Conservation (phyloP, 306 rosid species). For the Styphnolobium japonicum region DNA sequence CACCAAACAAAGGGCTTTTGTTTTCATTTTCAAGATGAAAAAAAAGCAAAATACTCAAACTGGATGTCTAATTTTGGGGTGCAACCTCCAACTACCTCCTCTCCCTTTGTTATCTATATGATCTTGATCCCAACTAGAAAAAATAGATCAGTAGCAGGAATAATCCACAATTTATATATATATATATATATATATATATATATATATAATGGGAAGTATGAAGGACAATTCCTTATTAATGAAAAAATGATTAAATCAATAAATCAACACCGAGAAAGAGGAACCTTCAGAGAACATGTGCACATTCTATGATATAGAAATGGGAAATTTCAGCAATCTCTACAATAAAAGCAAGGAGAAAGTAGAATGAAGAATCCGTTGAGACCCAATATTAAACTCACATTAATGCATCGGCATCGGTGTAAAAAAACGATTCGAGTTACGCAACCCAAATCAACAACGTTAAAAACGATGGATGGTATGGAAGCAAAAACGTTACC, state of each 20-base stretch:
- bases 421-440: too few relatives aligned
- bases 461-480: neutral
- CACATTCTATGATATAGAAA: too few relatives aligned
- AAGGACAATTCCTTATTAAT: neutral
- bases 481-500: slow-evolving; percentile 34
- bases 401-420: too few relatives aligned
- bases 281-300: too few relatives aligned
- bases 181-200: too few relatives aligned
- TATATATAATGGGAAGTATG: too few relatives aligned
- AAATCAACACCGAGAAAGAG: neutral
- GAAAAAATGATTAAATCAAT: neutral
- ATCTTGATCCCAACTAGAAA: neutral
- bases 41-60: neutral
- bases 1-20: neutral
- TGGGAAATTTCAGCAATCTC: neutral
- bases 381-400: too few relatives aligned
- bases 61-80: neutral
- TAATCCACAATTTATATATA: neutral
- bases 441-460: neutral
- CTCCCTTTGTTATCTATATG: neutral
- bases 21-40: neutral
- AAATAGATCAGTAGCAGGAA: neutral
- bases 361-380: too few relatives aligned
- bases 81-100: neutral
- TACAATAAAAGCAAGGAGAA: too few relatives aligned